Evolutionary conservation across 78 protist genomes (phyloP).

Genomic region (Isochrysis galbana): DNA sequence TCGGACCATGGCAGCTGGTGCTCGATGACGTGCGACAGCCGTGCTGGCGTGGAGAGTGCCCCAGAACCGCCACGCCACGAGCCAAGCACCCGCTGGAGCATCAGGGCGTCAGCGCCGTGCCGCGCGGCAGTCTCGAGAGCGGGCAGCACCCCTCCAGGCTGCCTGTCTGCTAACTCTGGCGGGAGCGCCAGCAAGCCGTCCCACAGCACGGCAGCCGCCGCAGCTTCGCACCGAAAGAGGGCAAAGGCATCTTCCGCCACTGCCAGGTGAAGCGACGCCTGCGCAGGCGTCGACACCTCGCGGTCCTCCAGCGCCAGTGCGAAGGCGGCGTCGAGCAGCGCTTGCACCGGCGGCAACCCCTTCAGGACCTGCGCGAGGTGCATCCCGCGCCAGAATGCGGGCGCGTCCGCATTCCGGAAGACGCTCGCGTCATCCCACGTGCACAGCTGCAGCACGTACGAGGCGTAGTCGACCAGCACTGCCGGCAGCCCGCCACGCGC

Average conservation of each 20-base stretch:
- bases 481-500: not conserved
- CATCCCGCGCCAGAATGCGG: not conserved
- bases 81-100: not conserved
- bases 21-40: too few relatives aligned
- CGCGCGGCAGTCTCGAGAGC: not conserved
- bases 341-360: not conserved
- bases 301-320: not conserved
- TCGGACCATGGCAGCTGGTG: too few relatives aligned
- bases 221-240: not conserved
- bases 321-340: not conserved
- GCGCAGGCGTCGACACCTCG: not conserved
- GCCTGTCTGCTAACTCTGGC: not conserved
- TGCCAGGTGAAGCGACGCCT: not conserved
- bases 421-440: not conserved
- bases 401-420: not conserved
- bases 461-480: not conserved
- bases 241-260: not conserved
- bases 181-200: not conserved
- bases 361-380: not conserved
- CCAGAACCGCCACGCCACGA: not conserved
- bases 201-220: not conserved
- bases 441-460: not conserved
- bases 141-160: not conserved
- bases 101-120: not conserved
- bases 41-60: too few relatives aligned